Conservation (phyloP, 2,329 filamentous ascomycete genomes). For the Berkeleyomyces rouxiae region DNA sequence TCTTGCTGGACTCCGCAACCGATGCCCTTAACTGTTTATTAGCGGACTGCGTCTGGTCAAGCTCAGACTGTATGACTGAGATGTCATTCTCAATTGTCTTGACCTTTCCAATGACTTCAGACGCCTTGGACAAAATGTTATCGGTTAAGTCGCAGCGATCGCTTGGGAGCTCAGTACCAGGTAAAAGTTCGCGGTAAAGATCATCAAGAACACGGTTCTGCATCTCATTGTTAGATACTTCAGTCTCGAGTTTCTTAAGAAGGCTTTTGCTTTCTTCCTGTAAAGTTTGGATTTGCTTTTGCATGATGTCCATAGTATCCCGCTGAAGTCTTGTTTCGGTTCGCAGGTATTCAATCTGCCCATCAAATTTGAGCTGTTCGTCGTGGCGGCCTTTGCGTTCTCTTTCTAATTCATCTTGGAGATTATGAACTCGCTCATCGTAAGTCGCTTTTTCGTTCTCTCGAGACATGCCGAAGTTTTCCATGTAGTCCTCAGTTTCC, state of each 20-base stretch:
- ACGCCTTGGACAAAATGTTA: conserved; percentile 38
- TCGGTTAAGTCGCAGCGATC: conserved; percentile 44
- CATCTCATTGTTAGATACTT: conserved; percentile 34
- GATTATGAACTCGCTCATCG: conserved; percentile 48
- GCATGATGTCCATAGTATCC: conserved; percentile 41
- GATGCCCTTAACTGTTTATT: conserved; percentile 40
- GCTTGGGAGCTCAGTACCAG: conserved; percentile 33
- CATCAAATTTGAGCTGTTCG: conserved; percentile 40
- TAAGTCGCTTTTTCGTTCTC: conserved; percentile 63
- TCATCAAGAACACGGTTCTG: conserved; percentile 40
- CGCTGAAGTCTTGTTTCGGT: conserved; percentile 43
- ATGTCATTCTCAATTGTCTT: conserved; percentile 43
- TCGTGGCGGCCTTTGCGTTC: conserved; percentile 40
- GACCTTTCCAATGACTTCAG: conserved; percentile 42
- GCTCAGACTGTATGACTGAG: conserved; percentile 43
- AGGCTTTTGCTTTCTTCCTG: conserved; percentile 38
- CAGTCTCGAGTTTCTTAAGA: conserved; percentile 31
- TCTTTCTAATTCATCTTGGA: conserved; percentile 56
- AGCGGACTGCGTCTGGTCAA: conserved; percentile 40
- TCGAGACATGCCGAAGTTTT: conserved; percentile 63
- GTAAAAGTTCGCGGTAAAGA: conserved; percentile 41
- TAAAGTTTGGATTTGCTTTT: conserved; percentile 37
- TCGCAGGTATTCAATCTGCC: conserved; percentile 44
- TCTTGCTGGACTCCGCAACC: conserved; percentile 27
- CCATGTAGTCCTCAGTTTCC: conserved; percentile 82